Evolutionary conservation across 441 rosid species (phyloP), one percentile per base, ranked within the genome.

Genomic region (Populus hybrid): DNA sequence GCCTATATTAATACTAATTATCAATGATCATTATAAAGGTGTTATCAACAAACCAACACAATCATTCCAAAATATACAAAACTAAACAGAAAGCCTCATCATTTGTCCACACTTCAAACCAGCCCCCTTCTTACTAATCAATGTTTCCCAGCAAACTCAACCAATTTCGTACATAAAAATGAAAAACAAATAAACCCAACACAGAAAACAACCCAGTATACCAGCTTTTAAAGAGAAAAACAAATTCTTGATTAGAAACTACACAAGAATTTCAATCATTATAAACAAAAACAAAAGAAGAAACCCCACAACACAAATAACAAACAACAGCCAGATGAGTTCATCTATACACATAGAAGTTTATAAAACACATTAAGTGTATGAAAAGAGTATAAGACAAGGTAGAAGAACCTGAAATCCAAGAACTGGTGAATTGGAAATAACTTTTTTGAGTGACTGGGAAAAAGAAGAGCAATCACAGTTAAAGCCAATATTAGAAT

Each of bases 401-500:
- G 8, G n/a, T 54, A 59, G 23, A 26, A 4, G 50, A 30, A 77
- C 83, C 80, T 81, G 78, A 64, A 73, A 68, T 66, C 59, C 35
- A 46, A 46, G 20, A 6, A 46, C 18, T 12, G 80, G 12, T n/a
- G 83, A 65, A 64, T 69, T 70, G 63, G 69, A 36, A 7, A 77
- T 36, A 12, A 77, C 78, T 20, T 21, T 69, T 73, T 50, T 65
- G 67, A 77, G 80, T 14, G 73, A 75, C 36, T 28, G 35, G 4
- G 76, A 66, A 54, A 81, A 81, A 75, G 80, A 69, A 30, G 79
- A 61, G 9, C 36, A 69, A 70, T 69, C 70, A 36, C 26, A n/a
- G 32, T 24, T 54, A 16, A 50, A 50, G n/a, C n/a, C 61, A 54
- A 54, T 54, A 54, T 54, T 50, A 50, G 20, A 46, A 46, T 46